Evolutionary conservation across 257 asterid species (phyloP).

Genomic region (Nicotiana tomentosiformis): DNA sequence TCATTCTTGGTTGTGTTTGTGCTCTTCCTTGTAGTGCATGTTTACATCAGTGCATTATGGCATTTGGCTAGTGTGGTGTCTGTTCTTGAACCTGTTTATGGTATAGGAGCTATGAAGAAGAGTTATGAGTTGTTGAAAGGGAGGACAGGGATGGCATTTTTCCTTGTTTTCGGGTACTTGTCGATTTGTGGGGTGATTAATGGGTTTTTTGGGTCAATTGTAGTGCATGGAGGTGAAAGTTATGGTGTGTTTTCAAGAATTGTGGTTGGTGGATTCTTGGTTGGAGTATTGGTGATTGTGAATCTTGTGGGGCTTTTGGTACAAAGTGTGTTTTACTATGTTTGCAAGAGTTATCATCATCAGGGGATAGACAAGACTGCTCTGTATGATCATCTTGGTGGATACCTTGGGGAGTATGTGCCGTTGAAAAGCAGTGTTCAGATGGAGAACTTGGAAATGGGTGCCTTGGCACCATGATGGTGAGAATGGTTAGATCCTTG

Average conservation of each 20-base stretch:
- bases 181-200: slow-evolving; percentile 61
- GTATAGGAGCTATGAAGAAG: slow-evolving; percentile 69
- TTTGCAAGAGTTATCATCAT: slow-evolving; percentile 90
- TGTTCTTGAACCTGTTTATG: slow-evolving; percentile 73
- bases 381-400: slow-evolving; percentile 87
- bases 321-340: slow-evolving; percentile 94
- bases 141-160: slow-evolving; percentile 46
- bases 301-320: slow-evolving; percentile 78
- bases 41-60: slow-evolving; percentile 83
- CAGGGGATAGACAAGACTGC: slow-evolving; percentile 87
- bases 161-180: slow-evolving; percentile 60
- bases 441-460: slow-evolving; percentile 81
- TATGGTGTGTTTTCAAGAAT: slow-evolving; percentile 61
- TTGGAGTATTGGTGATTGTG: slow-evolving; percentile 79
- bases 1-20: slow-evolving; percentile 47
- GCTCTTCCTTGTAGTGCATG: slow-evolving; percentile 73
- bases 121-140: slow-evolving; percentile 70
- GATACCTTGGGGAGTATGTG: slow-evolving; percentile 94
- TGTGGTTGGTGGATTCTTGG: slow-evolving; percentile 79
- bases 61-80: slow-evolving; percentile 90
- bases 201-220: slow-evolving; percentile 53
- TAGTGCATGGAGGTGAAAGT: slow-evolving; percentile 77
- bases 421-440: slow-evolving; percentile 94
- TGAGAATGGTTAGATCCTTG: slow-evolving; percentile 13
- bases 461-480: slow-evolving; percentile 13